phyloP scores from a whole-genome alignment of 1,284 basidiomycete genomes.

The Hypsizygus ulmarius region DNA sequence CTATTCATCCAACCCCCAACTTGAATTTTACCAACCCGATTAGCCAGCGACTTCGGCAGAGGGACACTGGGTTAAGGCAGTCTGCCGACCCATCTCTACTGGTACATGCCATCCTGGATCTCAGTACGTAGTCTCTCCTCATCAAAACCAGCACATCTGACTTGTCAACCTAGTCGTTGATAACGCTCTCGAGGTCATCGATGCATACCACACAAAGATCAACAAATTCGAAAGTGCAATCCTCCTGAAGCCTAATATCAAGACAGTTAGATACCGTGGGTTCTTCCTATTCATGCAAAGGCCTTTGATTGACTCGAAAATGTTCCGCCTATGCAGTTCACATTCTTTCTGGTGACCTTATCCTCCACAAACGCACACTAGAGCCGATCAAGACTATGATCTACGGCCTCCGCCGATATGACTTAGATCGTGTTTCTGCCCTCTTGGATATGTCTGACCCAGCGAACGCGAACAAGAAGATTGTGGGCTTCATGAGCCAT shows the following conservation, averaged over 20 bases:
- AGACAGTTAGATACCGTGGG: slow-evolving; percentile 56
- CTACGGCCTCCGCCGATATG: slow-evolving; percentile 64
- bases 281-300: slow-evolving; percentile 11
- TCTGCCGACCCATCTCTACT: slow-evolving; percentile 62
- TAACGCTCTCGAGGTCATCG: slow-evolving; percentile 62
- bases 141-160: not conserved
- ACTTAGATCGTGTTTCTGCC: slow-evolving; percentile 60
- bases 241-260: slow-evolving; percentile 56
- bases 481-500: slow-evolving; percentile 63
- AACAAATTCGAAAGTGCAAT: slow-evolving; percentile 58
- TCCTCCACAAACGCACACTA: slow-evolving; percentile 65
- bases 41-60: slow-evolving; percentile 48
- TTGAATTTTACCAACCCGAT: slow-evolving; percentile 56
- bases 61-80: slow-evolving; percentile 56
- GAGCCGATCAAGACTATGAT: slow-evolving; percentile 67
- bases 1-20: slow-evolving; percentile 47
- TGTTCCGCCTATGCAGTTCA: slow-evolving; percentile 47
- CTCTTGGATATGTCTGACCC: slow-evolving; percentile 38
- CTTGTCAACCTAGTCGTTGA: slow-evolving; percentile 51
- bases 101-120: slow-evolving; percentile 60
- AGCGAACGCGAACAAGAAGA: slow-evolving; percentile 26
- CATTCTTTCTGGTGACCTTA: slow-evolving; percentile 69
- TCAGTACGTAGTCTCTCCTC: slow-evolving; percentile 39
- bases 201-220: slow-evolving; percentile 61
- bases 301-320: not conserved